phyloP scores from a whole-genome alignment of 352 stramenopile species.

The Pythium graminicola region DNA sequence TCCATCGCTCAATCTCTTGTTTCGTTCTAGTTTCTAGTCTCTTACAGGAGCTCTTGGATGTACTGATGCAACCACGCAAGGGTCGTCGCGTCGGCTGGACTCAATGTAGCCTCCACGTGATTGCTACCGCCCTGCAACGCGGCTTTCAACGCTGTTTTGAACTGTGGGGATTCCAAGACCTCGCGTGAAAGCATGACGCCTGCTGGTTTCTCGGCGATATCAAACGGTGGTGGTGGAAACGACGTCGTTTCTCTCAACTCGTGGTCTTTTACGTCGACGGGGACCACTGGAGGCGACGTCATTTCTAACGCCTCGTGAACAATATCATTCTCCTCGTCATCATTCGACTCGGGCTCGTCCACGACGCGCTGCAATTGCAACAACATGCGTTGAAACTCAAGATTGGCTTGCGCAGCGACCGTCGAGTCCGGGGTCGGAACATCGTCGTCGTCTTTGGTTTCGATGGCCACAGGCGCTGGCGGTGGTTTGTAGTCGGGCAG shows the following conservation, averaged over 20 bases:
- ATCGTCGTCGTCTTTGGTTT: slow-evolving; percentile 11
- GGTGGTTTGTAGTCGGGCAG: slow-evolving; percentile 36
- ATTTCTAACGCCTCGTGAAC: too few species aligned
- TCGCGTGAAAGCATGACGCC: not conserved
- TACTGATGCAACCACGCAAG: slow-evolving; percentile 16
- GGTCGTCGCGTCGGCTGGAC: not conserved
- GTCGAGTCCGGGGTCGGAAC: slow-evolving; percentile 17
- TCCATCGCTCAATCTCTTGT: not conserved
- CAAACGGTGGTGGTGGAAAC: slow-evolving; percentile 31
- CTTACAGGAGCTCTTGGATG: slow-evolving; percentile 8
- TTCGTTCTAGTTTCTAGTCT: not conserved
- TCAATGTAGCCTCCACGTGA: not conserved
- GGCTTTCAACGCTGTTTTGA: slow-evolving; percentile 33
- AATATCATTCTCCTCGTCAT: slow-evolving; percentile 17
- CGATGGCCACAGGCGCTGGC: slow-evolving; percentile 14
- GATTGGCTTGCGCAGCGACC: slow-evolving; percentile 24
- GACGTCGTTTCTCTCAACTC: slow-evolving; percentile 3
- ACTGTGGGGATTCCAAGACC: slow-evolving; percentile 35
- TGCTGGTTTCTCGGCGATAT: not conserved
- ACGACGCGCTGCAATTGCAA: slow-evolving; percentile 64
- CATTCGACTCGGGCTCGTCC: slow-evolving; percentile 26
- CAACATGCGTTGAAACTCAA: slow-evolving; percentile 75
- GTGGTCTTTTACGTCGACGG: not conserved
- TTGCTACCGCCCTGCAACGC: slow-evolving; percentile 8
- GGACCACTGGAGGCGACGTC: not conserved